Base-by-base conservation (phyloP, 2,329 filamentous ascomycete species). In the Cladosporium sp. region DNA sequence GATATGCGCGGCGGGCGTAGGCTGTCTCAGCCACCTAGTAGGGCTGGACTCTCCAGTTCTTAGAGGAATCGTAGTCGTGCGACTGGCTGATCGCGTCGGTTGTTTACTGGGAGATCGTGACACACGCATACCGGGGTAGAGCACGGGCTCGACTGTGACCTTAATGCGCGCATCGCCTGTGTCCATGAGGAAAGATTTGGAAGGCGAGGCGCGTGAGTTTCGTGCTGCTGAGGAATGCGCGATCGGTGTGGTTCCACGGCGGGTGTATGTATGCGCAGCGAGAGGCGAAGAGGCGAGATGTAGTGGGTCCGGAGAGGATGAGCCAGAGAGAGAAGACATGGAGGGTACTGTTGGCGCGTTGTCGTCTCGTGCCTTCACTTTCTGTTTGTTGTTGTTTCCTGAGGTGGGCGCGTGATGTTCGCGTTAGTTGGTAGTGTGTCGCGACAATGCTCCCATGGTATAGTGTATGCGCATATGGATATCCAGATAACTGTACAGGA, bases 111-210 rank as follows among this genome's bases (percentile, higher is more conserved):
- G 72, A 66, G 65, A 70, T 18, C 68, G 68, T 18, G 68, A 72
- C 62, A 64, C 69, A n/a, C 67, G 70, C 28, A 68, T 71, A 15
- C 74, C 21, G 71, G 65, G 36, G 21, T 74, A 74, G 44, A 79
- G 80, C 68, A 83, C 80, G 15, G 81, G 80, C 69, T 84, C 75
- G 11, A 84, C 82, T 1, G 82, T 84, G 64, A 84, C 81, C 65
- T 80, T 82, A 73, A 84, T 77, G 18, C 73, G 74, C 14, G 73
- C 71, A 15, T 76, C 71, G 21, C 77, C 78, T 8, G 80, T 80
- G 67, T 78, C 78, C 69, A 84, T 67, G 51, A 81, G 72, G 72
- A 83, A 78, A 0, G 80, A 80, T 66, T 83, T 83, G 55, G 77
- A 74, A 1, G 82, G 82, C 32, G 76, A 78, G 12, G 76, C 59